These are phyloP conservation scores for Phytophthora pseudosyringae DNA, from an alignment of 352 stramenopile species.

Conservation along the genomic window DNA sequence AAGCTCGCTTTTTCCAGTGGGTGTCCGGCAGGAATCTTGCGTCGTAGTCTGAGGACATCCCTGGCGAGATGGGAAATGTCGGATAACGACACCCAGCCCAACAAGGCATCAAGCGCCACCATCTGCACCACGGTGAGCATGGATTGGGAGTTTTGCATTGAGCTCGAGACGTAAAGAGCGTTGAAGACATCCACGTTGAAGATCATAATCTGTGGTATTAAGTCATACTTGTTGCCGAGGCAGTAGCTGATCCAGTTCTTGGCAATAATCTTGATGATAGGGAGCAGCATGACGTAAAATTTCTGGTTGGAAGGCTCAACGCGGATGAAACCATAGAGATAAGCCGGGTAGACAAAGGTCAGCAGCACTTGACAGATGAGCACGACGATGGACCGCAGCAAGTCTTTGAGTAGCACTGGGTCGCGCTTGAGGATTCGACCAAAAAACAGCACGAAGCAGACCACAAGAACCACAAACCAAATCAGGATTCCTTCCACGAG, in stretches of 20 bases:
- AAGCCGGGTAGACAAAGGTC: conserved; percentile 32
- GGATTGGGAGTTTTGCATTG: neutral
- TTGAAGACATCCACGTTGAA: conserved; percentile 3
- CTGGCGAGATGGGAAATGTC: neutral
- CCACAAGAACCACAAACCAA: neutral
- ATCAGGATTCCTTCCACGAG: neutral
- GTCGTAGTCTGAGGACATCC: neutral
- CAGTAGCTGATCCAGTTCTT: conserved; percentile 4
- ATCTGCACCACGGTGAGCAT: neutral
- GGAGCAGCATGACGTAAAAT: conserved; percentile 19
- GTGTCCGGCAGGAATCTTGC: neutral
- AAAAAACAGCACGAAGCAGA: conserved; percentile 12
- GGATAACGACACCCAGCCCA: neutral
- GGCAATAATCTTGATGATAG: neutral
- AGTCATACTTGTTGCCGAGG: neutral
- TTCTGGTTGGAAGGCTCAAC: conserved; percentile 43
- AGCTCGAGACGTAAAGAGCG: neutral
- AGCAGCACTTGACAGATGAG: conserved; percentile 36
- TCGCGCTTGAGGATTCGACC: conserved; percentile 10
- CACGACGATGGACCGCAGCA: conserved; percentile 10
- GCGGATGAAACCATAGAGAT: conserved; percentile 17
- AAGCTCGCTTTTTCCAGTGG: neutral
- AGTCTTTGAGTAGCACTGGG: conserved; percentile 4
- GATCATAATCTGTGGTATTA: neutral
- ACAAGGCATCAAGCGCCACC: neutral